A percentile compares a stretch with the other conserved stretches of the same genome.
phyloP scores from a whole-genome alignment of 2,329 filamentous ascomycete species.

The Seiridium unicorne region DNA sequence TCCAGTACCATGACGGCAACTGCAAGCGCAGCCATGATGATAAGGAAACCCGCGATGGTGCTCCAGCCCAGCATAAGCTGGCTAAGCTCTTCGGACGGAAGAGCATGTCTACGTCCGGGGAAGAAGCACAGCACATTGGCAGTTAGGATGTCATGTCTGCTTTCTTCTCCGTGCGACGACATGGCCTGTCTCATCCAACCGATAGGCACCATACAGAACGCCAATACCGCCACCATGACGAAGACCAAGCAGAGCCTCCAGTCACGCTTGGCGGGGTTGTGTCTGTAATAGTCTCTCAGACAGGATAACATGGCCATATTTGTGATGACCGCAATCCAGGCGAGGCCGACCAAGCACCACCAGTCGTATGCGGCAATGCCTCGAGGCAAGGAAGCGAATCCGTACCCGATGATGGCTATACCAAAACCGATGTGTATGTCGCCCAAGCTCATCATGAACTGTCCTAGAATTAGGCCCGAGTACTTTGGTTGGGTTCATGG shows the following conservation, averaged over 20 bases:
- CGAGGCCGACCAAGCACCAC: constrained; percentile 22
- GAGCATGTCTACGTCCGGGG: constrained; percentile 11
- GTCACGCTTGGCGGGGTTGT: constrained; percentile 16
- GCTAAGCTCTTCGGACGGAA: constrained; percentile 1
- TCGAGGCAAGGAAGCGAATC: constrained; percentile 14
- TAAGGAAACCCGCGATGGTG: constrained; percentile 12
- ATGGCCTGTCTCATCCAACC: constrained; percentile 17
- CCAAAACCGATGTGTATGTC: constrained; percentile 23
- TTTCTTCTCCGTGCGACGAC: constrained; percentile 12
- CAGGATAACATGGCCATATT: constrained; percentile 20
- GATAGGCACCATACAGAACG: constrained; percentile 22
- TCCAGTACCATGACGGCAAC: constrained; percentile 6
- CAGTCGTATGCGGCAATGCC: constrained; percentile 22
- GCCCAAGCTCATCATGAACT: constrained; percentile 19
- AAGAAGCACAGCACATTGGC: constrained; percentile 21
- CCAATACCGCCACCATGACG: constrained; percentile 16
- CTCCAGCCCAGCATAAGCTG: constrained; percentile 9
- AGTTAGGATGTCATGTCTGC: constrained; percentile 13
- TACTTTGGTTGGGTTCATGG: background rate
- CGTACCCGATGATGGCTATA: constrained; percentile 20
- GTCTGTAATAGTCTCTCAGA: constrained; percentile 17
- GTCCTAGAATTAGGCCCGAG: background rate
- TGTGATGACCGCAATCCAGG: constrained; percentile 23
- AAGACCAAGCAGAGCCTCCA: constrained; percentile 18
- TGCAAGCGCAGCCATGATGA: constrained; percentile 10